Evolutionary conservation across 805 yeast species (phyloP).

Genomic region (Candida endomychidarum): DNA sequence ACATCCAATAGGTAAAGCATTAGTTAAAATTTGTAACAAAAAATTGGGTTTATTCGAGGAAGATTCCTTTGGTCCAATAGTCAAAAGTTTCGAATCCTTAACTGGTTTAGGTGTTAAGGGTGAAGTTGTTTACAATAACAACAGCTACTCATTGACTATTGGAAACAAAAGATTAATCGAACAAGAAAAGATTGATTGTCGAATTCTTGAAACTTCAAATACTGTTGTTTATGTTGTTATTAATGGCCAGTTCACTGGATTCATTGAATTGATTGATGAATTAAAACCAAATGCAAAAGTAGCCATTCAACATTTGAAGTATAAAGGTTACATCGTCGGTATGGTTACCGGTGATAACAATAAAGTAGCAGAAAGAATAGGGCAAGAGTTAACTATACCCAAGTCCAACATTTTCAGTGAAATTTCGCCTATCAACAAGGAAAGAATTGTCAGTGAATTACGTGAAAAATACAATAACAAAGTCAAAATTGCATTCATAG

Average conservation of each 20-base stretch:
- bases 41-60: constrained; percentile 30
- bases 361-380: constrained; percentile 63
- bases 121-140: constrained; percentile 17
- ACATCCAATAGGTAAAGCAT: constrained; percentile 85
- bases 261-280: constrained; percentile 63
- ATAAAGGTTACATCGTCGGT: constrained; percentile 61
- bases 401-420: constrained; percentile 66
- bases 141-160: constrained; percentile 38
- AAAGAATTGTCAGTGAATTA: constrained; percentile 58
- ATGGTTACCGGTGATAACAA: constrained; percentile 88
- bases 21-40: constrained; percentile 41
- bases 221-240: constrained; percentile 60
- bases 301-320: constrained; percentile 55
- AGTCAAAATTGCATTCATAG: constrained; percentile 75
- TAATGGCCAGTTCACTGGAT: constrained; percentile 60
- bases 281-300: constrained; percentile 63
- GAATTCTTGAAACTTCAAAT: constrained; percentile 22
- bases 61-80: constrained; percentile 29
- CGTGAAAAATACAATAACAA: constrained; percentile 40
- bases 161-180: constrained; percentile 46
- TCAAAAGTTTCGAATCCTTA: constrained; percentile 35
- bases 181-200: constrained; percentile 12
- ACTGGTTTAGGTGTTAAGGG: constrained; percentile 51
- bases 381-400: constrained; percentile 65
- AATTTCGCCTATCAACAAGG: constrained; percentile 75